Evolutionary conservation across 352 stramenopile genomes (phyloP).

Genomic region (Globisporangium radiosum): DNA sequence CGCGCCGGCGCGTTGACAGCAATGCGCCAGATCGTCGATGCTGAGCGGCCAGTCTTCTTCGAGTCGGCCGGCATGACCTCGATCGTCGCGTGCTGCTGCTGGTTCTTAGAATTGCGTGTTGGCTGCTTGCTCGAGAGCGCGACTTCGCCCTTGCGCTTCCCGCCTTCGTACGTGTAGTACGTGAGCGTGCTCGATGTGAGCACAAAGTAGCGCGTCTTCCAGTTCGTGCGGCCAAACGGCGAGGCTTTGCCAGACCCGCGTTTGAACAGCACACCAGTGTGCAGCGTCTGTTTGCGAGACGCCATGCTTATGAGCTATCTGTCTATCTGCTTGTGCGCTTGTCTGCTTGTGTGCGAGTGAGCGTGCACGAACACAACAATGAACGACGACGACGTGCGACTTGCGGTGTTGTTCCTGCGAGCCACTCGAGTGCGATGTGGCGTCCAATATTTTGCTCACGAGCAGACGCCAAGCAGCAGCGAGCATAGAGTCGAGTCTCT

Average conservation of each 20-base stretch:
- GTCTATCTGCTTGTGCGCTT: no score
- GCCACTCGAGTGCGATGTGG: no score
- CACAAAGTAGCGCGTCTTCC: constrained; percentile 49
- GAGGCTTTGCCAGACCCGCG: constrained; percentile 33
- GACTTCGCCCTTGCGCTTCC: constrained; percentile 28
- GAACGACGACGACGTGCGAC: no score
- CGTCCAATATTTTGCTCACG: no score
- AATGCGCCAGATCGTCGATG: constrained; percentile 43
- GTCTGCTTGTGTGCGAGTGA: no score
- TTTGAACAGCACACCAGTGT: constrained; percentile 42
- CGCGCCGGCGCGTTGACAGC: constrained; percentile 28
- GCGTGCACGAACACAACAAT: no score
- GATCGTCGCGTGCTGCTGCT: constrained; percentile 14
- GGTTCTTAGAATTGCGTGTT: neutral
- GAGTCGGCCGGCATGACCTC: constrained; percentile 38
- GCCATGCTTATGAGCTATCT: no score
- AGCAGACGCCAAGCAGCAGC: no score
- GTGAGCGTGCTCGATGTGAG: constrained; percentile 24
- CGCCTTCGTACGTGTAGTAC: constrained; percentile 31
- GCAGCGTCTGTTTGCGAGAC: constrained; percentile 9
- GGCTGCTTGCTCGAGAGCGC: constrained; percentile 13
- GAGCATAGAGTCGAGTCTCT: no score
- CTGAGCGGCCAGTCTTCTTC: constrained; percentile 38
- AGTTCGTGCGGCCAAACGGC: constrained; percentile 38
- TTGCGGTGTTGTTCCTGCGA: no score